Evolutionary conservation across 2,329 filamentous ascomycete genomes (phyloP), one percentile per base, ranked within the genome.

Genomic region (Talaromyces sp.): DNA sequence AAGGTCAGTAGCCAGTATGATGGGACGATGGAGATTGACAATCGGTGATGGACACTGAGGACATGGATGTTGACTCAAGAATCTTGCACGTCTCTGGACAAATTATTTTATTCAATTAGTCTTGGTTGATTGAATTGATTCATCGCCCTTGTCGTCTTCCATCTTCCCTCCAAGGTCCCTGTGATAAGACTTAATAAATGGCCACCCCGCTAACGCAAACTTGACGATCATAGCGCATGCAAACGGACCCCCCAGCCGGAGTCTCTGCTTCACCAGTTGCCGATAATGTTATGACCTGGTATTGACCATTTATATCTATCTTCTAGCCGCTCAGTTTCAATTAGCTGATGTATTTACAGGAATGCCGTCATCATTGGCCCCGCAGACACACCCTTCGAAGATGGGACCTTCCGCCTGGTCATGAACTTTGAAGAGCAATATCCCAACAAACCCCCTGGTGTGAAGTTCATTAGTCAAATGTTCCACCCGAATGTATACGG

Each of bases 401-500:
- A 99, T 74, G 94, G 94, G 58, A 99, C 94, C 19, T 99, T 99
- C 74, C 84, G 93, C 62, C 86, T 99, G 10, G 92, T 97, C 47
- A 97, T 99, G 93, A 91, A 97, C 70, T 99, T 99, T 65, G 94
- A 97, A 71, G 94, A 99, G 74, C 92, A 96, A 69, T 99, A 99
- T 67, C 94, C 94, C 27, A 99, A 97, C 78, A 97, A 97, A 74
- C 94, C 94, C 4, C 94, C 94, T 0, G 89, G 91, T 30, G 94
- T 97, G 77, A 97, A 97, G 71, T 99, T 99, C 73, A 96, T 99
- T 72, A 96, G 90, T 75, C 86, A 94, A 73, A 99, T 99, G 94
- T 99, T 99, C 75, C 94, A 99, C 67, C 94, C 94, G 16, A 99
- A 99, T 70, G 94, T 99, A 52, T 99, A 99, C 72, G 92, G 90